Evolutionary conservation across 2,329 filamentous ascomycete genomes (phyloP).

Genomic region (Phaeomoniella chlamydospora): DNA sequence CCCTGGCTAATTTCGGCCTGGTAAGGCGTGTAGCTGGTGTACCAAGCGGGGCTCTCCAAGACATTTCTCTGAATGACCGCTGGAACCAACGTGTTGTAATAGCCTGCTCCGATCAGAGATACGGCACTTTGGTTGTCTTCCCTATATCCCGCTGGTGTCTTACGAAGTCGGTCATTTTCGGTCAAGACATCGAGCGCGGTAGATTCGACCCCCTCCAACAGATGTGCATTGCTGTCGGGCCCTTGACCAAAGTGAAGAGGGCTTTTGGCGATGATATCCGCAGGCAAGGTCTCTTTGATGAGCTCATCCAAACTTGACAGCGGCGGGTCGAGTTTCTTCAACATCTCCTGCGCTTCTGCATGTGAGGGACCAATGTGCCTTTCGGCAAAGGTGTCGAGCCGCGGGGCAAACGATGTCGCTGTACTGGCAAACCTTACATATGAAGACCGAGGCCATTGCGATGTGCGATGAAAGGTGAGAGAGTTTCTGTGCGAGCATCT

Average conservation of each 20-base stretch:
- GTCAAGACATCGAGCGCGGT: slow-evolving; percentile 20
- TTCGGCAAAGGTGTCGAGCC: slow-evolving; percentile 51
- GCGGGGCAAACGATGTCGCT: background rate
- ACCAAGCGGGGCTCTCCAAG: slow-evolving; percentile 88
- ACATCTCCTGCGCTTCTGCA: slow-evolving; percentile 81
- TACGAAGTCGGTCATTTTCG: slow-evolving; percentile 30
- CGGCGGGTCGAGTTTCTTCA: slow-evolving; percentile 62
- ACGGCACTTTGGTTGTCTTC: slow-evolving; percentile 47
- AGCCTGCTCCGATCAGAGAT: slow-evolving; percentile 73
- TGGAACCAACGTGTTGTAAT: slow-evolving; percentile 75
- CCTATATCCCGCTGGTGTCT: slow-evolving; percentile 23
- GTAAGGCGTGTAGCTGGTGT: slow-evolving; percentile 95
- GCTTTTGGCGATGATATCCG: slow-evolving; percentile 57
- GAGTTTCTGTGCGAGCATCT: background rate
- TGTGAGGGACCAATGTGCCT: slow-evolving; percentile 92
- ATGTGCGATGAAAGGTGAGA: background rate
- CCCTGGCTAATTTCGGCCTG: slow-evolving; percentile 96
- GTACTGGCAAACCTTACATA: background rate
- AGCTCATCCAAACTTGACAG: slow-evolving; percentile 65
- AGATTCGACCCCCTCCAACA: slow-evolving; percentile 5
- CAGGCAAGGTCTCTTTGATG: slow-evolving; percentile 67
- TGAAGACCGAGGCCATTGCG: background rate
- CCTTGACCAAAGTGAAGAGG: slow-evolving; percentile 15
- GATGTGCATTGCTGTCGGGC: slow-evolving; percentile 1
- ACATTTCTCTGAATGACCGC: slow-evolving; percentile 87